Evolutionary conservation across 139 green algal genomes (phyloP).

Genomic region (Trebouxia sp.): DNA sequence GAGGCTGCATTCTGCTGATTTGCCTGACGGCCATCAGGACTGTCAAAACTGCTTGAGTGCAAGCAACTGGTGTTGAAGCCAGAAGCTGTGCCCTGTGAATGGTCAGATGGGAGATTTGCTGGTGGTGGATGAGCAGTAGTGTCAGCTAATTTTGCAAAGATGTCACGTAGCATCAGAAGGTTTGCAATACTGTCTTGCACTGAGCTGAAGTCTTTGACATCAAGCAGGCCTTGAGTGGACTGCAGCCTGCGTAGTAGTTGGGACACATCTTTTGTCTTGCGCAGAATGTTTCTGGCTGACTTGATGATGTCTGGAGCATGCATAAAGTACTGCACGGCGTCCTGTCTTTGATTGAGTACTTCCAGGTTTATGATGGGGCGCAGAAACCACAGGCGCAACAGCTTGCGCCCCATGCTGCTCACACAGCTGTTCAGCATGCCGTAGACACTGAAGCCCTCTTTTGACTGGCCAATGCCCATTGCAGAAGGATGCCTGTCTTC

Average conservation of each 20-base stretch:
- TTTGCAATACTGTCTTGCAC: constrained; percentile 46
- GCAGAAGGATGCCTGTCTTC: constrained; percentile 78
- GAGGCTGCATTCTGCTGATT: not conserved
- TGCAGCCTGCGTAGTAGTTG: constrained; percentile 55
- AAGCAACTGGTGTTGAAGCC: not conserved
- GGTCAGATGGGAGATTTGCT: constrained; percentile 9
- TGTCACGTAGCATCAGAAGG: constrained; percentile 39
- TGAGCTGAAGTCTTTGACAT: constrained; percentile 51
- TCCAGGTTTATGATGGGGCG: constrained; percentile 76
- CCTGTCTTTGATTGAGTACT: constrained; percentile 58
- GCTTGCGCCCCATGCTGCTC: constrained; percentile 52
- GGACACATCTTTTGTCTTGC: constrained; percentile 63
- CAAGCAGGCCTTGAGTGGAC: constrained; percentile 44
- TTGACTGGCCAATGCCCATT: constrained; percentile 87
- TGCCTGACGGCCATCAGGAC: not conserved
- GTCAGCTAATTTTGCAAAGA: not conserved
- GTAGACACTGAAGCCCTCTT: constrained; percentile 91
- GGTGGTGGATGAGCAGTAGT: not conserved
- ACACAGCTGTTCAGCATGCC: constrained; percentile 73
- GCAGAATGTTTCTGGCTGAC: constrained; percentile 30
- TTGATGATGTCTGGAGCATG: constrained; percentile 46
- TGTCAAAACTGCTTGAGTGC: not conserved
- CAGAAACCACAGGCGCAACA: constrained; percentile 81
- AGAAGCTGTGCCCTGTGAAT: not conserved
- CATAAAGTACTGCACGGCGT: constrained; percentile 58